A percentile compares a stretch with the other conserved stretches of the same genome.
Conservation (phyloP, 1,284 basidiomycete genomes). For the Melampsora americana region DNA sequence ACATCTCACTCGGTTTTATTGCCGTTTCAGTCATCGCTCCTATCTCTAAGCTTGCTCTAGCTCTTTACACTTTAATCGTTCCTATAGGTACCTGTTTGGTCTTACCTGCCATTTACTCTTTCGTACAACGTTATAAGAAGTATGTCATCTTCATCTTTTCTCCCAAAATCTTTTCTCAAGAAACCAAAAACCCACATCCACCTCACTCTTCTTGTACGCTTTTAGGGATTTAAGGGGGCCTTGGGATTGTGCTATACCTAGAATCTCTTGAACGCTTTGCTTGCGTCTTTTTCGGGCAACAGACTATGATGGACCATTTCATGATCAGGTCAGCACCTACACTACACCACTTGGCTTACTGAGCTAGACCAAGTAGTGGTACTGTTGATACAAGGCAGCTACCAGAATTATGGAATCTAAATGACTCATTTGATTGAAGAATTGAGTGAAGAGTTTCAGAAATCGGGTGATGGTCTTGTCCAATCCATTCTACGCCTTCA, state of each 20-base stretch:
- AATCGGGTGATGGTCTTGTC: too few relatives aligned
- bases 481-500: too few relatives aligned
- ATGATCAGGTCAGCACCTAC: too few relatives aligned
- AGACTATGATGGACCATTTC: too few relatives aligned
- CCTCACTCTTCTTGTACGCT: background rate
- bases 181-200: too few relatives aligned
- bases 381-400: too few relatives aligned
- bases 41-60: slow-evolving; percentile 61
- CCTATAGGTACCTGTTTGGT: slow-evolving; percentile 58
- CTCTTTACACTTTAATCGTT: slow-evolving; percentile 54
- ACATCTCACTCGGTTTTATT: slow-evolving; percentile 59
- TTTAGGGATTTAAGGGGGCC: slow-evolving; percentile 29
- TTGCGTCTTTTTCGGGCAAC: too few relatives aligned
- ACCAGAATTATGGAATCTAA: too few relatives aligned
- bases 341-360: too few relatives aligned
- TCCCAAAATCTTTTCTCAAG: background rate
- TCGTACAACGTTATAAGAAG: slow-evolving; percentile 82
- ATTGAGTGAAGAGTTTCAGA: too few relatives aligned
- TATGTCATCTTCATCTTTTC: slow-evolving; percentile 54
- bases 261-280: slow-evolving; percentile 10
- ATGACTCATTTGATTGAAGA: too few relatives aligned
- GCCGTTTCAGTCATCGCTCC: slow-evolving; percentile 59
- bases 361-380: too few relatives aligned
- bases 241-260: slow-evolving; percentile 42
- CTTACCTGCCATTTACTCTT: slow-evolving; percentile 58